Conservation (phyloP, 2,329 filamentous ascomycete genomes). For the Malbranchea zuffiana region DNA sequence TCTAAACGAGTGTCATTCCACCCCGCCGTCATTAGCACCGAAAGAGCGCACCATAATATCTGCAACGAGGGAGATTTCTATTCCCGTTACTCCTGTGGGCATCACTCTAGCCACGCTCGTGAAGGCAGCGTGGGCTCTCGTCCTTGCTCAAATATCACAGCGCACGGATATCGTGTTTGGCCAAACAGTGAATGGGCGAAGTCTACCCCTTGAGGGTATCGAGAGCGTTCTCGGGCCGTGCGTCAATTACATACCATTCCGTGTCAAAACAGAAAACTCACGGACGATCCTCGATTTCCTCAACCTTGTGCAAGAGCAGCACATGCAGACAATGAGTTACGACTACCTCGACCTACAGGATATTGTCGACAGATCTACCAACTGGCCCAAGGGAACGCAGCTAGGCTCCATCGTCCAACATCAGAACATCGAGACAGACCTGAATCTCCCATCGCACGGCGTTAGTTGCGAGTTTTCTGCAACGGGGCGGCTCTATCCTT, state of each 20-base stretch:
- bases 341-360: conserved; percentile 6
- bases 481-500: no score
- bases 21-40: not conserved
- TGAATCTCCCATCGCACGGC: no score
- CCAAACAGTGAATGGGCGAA: conserved; percentile 50
- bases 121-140: conserved; percentile 49
- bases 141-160: conserved; percentile 40
- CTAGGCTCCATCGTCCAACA: no score
- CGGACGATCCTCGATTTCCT: conserved; percentile 40
- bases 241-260: conserved; percentile 51
- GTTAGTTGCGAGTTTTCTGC: no score
- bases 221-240: conserved; percentile 48
- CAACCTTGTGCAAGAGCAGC: conserved; percentile 39
- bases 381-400: conserved; percentile 8
- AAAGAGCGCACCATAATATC: not conserved
- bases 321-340: conserved; percentile 16
- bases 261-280: conserved; percentile 38
- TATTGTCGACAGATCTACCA: conserved; percentile 4
- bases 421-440: no score
- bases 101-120: conserved; percentile 49
- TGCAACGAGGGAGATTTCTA: not conserved
- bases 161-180: conserved; percentile 47
- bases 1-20: conserved; percentile 1
- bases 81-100: conserved; percentile 27
- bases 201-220: conserved; percentile 39